phyloP scores from a whole-genome alignment of 352 stramenopile species.

The Phytophthora cactorum region DNA sequence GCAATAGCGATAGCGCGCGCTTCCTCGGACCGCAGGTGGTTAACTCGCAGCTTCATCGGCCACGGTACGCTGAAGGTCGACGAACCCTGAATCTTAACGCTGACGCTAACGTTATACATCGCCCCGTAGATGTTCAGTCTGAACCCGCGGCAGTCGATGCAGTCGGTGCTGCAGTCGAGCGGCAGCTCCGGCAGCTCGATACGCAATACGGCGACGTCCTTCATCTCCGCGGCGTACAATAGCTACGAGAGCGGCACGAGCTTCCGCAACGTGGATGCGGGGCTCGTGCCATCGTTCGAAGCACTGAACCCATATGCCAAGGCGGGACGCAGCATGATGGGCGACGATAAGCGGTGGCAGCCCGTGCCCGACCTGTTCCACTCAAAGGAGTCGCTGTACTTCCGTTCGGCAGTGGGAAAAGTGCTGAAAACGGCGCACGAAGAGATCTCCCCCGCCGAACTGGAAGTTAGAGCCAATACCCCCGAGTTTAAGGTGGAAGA shows the following conservation, averaged over 20 bases:
- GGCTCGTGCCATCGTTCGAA: slow-evolving; percentile 72
- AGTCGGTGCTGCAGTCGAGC: slow-evolving; percentile 40
- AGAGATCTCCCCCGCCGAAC: slow-evolving; percentile 79
- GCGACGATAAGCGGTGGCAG: slow-evolving; percentile 76
- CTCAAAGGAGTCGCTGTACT: slow-evolving; percentile 84
- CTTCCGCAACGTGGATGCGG: slow-evolving; percentile 51
- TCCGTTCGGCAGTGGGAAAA: slow-evolving; percentile 73
- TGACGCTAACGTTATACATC: neutral
- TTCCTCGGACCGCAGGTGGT: neutral
- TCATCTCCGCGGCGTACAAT: slow-evolving; percentile 46
- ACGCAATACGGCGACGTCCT: slow-evolving; percentile 37
- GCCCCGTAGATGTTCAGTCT: slow-evolving; percentile 44
- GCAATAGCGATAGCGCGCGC: neutral
- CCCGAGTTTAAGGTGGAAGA: slow-evolving; percentile 89
- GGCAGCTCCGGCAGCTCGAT: slow-evolving; percentile 22
- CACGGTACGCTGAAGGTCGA: slow-evolving; percentile 5
- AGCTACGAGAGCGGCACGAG: slow-evolving; percentile 39
- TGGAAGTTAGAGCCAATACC: slow-evolving; percentile 90
- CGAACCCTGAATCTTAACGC: neutral
- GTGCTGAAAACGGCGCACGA: slow-evolving; percentile 82
- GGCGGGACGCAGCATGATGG: slow-evolving; percentile 42
- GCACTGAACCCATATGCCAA: slow-evolving; percentile 82
- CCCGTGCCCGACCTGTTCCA: slow-evolving; percentile 74
- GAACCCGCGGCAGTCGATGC: slow-evolving; percentile 47
- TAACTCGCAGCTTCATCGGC: slow-evolving; percentile 3